Evolutionary conservation across 768 basidiomycete genomes (phyloP), one percentile per base, ranked within the genome.

Genomic region (Phlebiopsis flavidoalba): DNA sequence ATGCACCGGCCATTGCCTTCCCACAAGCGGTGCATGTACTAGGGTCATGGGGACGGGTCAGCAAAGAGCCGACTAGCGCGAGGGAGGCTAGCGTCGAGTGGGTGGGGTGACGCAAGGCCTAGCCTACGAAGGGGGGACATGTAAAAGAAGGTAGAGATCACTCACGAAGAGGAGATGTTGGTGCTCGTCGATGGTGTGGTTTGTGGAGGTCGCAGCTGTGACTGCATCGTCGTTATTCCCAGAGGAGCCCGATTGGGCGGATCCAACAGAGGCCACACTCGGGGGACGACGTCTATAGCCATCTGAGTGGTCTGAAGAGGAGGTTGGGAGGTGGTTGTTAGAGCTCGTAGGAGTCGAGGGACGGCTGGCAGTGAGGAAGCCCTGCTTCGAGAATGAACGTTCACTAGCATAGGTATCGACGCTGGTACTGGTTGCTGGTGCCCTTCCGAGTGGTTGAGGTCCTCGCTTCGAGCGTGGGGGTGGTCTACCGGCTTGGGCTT

Each of bases 1-100:
- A 98, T 51, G 95, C 94, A 12, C 97, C 96, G 62, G 94, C 89
- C 85, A 98, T 91, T 43, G 85, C 75, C 69, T 87, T 86, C 45
- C 85, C 86, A 68, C 91, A 92, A 12, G 91, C 83, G 24, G 87
- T 84, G 69, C 91, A 93, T 73, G 82, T 79, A 66, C 89, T 91
- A 35, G 14, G 26, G 47, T n/a, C 22, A 36, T 60, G 31, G 55
- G 63, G 45, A 24, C 31, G 40, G 8, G 10, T 51, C 50, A 26
- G 12, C 8, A 24, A 51, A 51, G 6, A 31, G 24, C 12, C 33
- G 22, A 14, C 50, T 7, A 12, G 21, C n/a, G 24, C 14, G 24
- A 26, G n/a, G 14, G 31, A 37, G 46, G 60, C 8, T 53, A 43
- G 46, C 33, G 53, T 60, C 57, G 60, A 61, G 52, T 35, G 31